These are phyloP conservation scores for Dactylorhiza incarnata DNA, from an alignment of 106 monocot species.

Conservation along the genomic window DNA sequence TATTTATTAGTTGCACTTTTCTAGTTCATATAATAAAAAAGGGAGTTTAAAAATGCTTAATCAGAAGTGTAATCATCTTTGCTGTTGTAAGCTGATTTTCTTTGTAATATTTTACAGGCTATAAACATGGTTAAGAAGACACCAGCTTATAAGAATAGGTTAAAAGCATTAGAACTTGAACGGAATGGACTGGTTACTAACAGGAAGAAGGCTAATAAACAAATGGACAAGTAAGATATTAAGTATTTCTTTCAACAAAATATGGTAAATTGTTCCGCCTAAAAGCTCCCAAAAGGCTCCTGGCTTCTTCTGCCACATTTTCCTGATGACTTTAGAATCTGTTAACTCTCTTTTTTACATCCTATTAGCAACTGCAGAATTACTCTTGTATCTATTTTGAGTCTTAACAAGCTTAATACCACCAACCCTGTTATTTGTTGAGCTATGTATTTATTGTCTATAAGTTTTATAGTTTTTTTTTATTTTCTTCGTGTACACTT, in stretches of 20 bases:
- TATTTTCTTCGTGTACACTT: no score
- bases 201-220: slow-evolving; percentile 87
- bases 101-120: slow-evolving; percentile 39
- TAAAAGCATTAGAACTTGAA: slow-evolving; percentile 84
- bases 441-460: no score
- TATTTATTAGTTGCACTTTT: background rate
- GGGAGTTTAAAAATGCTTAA: background rate
- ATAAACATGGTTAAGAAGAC: slow-evolving; percentile 91
- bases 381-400: background rate
- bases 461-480: no score
- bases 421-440: no score
- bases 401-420: background rate
- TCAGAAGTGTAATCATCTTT: background rate
- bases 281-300: background rate
- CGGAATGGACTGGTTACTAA: slow-evolving; percentile 58
- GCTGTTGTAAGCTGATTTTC: background rate
- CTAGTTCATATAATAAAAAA: background rate
- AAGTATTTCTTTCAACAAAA: background rate
- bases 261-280: background rate
- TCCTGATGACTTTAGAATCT: background rate
- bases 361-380: background rate
- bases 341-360: background rate
- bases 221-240: slow-evolving; percentile 66
- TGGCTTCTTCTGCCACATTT: background rate
- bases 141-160: slow-evolving; percentile 88